phyloP scores from a whole-genome alignment of 331 rosid genomes.

The Dryas integrifolia region DNA sequence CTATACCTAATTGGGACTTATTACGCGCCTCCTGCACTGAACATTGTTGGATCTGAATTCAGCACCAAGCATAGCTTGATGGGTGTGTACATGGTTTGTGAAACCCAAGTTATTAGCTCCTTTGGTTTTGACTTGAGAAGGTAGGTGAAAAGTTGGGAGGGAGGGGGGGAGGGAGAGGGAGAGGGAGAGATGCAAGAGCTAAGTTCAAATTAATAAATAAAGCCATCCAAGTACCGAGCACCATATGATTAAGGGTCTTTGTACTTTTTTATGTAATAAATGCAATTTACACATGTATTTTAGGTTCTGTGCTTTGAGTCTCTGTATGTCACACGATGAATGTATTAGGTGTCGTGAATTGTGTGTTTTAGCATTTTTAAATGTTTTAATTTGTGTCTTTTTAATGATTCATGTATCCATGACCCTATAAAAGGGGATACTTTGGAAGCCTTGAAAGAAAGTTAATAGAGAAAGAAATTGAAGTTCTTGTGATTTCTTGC shows the following conservation, averaged over 20 bases:
- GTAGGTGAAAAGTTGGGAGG: neutral
- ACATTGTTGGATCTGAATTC: no score
- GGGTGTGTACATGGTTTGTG: no score
- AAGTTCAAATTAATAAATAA: no score
- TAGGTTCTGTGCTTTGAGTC: neutral
- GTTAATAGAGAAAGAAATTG: neutral
- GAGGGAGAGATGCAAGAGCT: no score
- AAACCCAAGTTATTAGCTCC: neutral
- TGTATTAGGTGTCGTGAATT: neutral
- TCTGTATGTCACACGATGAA: neutral
- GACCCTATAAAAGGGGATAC: neutral
- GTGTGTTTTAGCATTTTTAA: neutral
- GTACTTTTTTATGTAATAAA: neutral
- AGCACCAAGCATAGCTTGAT: no score
- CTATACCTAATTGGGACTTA: no score
- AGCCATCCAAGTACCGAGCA: no score
- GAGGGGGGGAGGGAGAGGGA: neutral
- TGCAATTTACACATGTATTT: neutral
- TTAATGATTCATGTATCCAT: no score
- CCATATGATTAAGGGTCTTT: neutral
- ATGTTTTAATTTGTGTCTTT: neutral
- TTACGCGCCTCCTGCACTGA: no score
- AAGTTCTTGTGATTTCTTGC: no score
- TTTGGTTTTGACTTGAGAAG: slow-evolving; percentile 2
- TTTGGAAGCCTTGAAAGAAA: no score